Evolutionary conservation across 2,329 filamentous ascomycete genomes (phyloP).

Genomic region (Hymenoscyphus salicellus): DNA sequence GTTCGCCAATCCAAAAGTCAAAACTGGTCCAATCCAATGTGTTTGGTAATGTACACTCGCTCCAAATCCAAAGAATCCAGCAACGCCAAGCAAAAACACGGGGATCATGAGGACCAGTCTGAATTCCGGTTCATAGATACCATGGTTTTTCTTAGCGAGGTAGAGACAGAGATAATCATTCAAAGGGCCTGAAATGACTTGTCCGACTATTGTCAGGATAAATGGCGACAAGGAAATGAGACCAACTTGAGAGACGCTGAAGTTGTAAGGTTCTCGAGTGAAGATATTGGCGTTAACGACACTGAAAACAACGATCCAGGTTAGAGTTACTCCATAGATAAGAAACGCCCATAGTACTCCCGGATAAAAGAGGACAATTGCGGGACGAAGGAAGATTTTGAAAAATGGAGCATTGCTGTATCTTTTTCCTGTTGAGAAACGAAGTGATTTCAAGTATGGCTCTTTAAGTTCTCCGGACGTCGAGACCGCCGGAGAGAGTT

Average conservation of each 20-base stretch:
- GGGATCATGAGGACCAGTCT: conserved; percentile 42
- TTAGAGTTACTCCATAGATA: conserved; percentile 43
- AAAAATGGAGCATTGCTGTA: conserved; percentile 36
- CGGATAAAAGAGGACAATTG: conserved; percentile 39
- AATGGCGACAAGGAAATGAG: conserved; percentile 51
- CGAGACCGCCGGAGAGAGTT: conserved; percentile 2
- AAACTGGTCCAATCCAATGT: conserved; percentile 24
- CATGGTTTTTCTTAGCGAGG: conserved; percentile 23
- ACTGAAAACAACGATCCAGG: conserved; percentile 44
- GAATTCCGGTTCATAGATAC: conserved; percentile 48
- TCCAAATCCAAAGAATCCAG: conserved; percentile 28
- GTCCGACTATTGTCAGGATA: conserved; percentile 45
- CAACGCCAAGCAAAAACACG: conserved; percentile 18
- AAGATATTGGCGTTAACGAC: conserved; percentile 46
- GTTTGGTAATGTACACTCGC: conserved; percentile 22
- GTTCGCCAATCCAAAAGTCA: conserved; percentile 26
- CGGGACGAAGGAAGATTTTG: conserved; percentile 38
- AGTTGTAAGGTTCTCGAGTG: conserved; percentile 38
- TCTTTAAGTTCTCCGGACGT: conserved; percentile 27
- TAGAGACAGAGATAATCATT: conserved; percentile 36
- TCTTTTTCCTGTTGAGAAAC: conserved; percentile 33
- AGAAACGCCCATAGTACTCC: conserved; percentile 40
- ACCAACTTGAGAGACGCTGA: conserved; percentile 47
- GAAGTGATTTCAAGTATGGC: conserved; percentile 31
- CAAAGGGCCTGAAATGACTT: conserved; percentile 45